A percentile compares a stretch with the other conserved stretches of the same genome.
These are phyloP conservation scores for Phytopythium oedochilum DNA, from an alignment of 352 stramenopile genomes.

Conservation along the genomic window DNA sequence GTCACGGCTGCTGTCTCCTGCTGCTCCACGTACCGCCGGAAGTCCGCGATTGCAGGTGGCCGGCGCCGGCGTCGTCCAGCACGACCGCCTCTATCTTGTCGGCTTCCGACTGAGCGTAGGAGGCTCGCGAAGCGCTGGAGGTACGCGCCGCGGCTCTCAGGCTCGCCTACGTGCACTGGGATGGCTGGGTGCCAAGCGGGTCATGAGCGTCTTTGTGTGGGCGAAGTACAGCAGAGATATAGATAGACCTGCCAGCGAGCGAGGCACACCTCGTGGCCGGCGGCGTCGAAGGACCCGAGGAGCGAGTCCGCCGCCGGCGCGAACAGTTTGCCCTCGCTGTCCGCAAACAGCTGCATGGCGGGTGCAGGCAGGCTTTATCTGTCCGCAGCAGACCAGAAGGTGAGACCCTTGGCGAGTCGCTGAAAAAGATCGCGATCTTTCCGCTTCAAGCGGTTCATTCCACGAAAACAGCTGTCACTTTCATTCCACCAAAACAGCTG, in stretches of 20 bases:
- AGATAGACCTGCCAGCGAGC: slow-evolving; percentile 1
- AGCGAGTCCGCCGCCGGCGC: slow-evolving; percentile 20
- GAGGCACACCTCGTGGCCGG: slow-evolving; percentile 25
- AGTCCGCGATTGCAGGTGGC: slow-evolving; percentile 47
- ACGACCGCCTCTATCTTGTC: too few relatives aligned
- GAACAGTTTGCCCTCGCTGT: slow-evolving; percentile 23
- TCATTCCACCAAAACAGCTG: too few relatives aligned
- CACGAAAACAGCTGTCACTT: too few relatives aligned
- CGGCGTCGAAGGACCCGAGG: slow-evolving; percentile 12
- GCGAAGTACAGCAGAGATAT: too few relatives aligned
- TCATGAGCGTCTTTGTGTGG: too few relatives aligned
- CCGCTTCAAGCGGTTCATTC: too few relatives aligned
- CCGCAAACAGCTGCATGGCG: slow-evolving; percentile 46
- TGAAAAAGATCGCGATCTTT: too few relatives aligned
- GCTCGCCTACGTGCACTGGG: slow-evolving; percentile 32
- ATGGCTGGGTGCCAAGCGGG: too few relatives aligned
- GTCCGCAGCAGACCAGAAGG: too few relatives aligned
- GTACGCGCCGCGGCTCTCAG: slow-evolving; percentile 54
- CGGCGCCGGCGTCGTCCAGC: slow-evolving; percentile 53
- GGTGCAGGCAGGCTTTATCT: too few relatives aligned
- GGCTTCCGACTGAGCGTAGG: too few relatives aligned
- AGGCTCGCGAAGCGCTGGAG: slow-evolving; percentile 75
- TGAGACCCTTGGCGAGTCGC: too few relatives aligned
- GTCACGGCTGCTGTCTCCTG: slow-evolving; percentile 41
- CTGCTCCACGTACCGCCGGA: slow-evolving; percentile 58